Conservation (phyloP, 2,329 filamentous ascomycete genomes). For the Zasmidium angulare region DNA sequence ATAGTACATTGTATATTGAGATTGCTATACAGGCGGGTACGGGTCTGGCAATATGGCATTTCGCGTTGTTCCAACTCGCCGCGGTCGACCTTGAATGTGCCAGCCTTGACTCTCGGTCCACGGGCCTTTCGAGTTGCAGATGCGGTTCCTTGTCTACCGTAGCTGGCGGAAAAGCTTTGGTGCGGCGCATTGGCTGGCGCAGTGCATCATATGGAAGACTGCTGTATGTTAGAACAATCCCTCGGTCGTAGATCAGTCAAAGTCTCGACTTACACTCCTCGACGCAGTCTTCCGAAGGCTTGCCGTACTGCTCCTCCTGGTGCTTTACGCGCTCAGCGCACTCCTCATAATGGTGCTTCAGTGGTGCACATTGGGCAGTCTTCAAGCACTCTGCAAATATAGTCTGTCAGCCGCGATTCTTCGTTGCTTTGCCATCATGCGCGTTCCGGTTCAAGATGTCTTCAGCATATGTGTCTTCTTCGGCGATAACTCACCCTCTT, state of each 20-base stretch:
- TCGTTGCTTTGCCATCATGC: background rate
- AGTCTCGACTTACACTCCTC: constrained; percentile 83
- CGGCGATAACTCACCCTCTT: constrained; percentile 73
- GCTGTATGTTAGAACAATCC: constrained; percentile 13
- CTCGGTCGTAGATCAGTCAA: background rate
- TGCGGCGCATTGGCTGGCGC: constrained; percentile 86
- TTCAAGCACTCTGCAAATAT: constrained; percentile 75
- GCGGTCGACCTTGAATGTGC: background rate
- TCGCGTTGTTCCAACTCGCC: background rate
- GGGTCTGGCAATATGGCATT: background rate
- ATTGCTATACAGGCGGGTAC: constrained; percentile 36
- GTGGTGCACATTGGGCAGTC: constrained; percentile 77
- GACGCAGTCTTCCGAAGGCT: constrained; percentile 91
- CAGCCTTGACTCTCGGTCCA: background rate
- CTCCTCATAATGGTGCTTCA: constrained; percentile 98
- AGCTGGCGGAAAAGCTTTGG: constrained; percentile 93
- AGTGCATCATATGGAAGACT: constrained; percentile 99
- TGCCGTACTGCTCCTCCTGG: constrained; percentile 67
- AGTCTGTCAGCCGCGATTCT: background rate
- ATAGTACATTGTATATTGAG: constrained; percentile 37
- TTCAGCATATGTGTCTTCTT: background rate
- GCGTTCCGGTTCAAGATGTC: background rate
- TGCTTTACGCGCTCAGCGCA: constrained; percentile 91
- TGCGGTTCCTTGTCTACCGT: constrained; percentile 62
- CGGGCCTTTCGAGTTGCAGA: background rate